Evolutionary conservation across 345 rosid species (phyloP).

Genomic region (Citrus reticulata): DNA sequence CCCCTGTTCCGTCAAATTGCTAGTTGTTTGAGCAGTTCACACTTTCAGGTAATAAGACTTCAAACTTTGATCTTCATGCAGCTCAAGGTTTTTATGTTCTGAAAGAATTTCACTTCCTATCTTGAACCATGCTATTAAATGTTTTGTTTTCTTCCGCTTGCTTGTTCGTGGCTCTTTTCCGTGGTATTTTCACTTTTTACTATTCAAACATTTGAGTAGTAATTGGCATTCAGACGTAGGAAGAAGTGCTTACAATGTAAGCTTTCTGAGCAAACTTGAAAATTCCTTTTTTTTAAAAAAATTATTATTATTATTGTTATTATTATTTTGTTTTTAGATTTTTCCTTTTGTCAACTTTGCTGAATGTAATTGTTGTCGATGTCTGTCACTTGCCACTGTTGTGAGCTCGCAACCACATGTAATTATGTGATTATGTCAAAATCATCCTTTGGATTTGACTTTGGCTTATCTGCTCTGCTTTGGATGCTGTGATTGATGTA

Average conservation of each 20-base stretch:
- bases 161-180: not conserved
- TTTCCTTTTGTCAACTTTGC: not conserved
- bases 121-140: not conserved
- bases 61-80: not conserved
- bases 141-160: not conserved
- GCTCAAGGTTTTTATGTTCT: not conserved
- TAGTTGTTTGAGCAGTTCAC: constrained; percentile 64
- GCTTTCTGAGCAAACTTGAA: not conserved
- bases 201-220: not conserved
- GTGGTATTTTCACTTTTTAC: not conserved
- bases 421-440: not conserved
- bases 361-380: not conserved
- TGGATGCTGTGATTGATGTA: not conserved
- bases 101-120: not conserved
- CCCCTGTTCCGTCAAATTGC: constrained; percentile 65
- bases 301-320: not conserved
- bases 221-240: not conserved
- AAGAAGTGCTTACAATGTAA: not conserved
- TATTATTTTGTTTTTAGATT: not conserved
- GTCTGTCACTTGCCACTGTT: not conserved
- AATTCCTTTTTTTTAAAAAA: not conserved
- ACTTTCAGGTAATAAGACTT: constrained; percentile 59
- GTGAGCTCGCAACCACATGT: not conserved
- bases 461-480: not conserved
- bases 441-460: not conserved